Base-by-base conservation (phyloP, 208 protist genomes). In the Sergeia podlipaevii region DNA sequence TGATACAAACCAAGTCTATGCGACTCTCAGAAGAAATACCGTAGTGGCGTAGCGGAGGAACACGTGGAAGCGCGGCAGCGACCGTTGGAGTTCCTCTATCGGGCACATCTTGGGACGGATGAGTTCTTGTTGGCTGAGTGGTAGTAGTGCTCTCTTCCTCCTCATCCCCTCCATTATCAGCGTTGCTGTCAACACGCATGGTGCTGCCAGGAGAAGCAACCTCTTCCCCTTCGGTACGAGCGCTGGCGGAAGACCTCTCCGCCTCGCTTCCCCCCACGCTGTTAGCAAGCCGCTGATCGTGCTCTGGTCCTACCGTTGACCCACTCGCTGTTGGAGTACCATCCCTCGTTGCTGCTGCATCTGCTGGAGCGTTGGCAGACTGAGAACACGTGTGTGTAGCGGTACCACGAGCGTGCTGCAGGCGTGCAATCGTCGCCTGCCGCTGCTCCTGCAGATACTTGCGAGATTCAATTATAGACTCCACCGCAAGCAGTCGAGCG, bases 1-100 rank as follows among this genome's bases (percentile, higher is more conserved):
- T 26, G 8, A 80, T 64, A 55, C 83, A 87, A 18, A 87, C 69
- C 7, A 91, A 63, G 45, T 91, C 83, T 23, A 87, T 67, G 34
- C 83, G 78, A 15, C 30, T 71, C 46, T 84, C 70, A 11, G 74
- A 36, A 20, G 70, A 60, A 27, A 60, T 56, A 0, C 75, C 69
- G 41, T 77, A 79, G 63, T 70, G 68, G 15, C 75, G 64, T 6
- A 85, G 52, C 5, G 64, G 55, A 11, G 20, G 39, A 11, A 51
- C 28, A 32, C 48, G 48, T 15, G 28, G 4, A 8, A 21, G 17
- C 11, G 33, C 33, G 11, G 33, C 33, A 38, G 11, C 11, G 33
- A n/a, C n/a, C n/a, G n/a, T n/a, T n/a, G n/a, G n/a, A n/a, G n/a
- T n/a, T n/a, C n/a, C n/a, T n/a, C n/a, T n/a, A n/a, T n/a, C n/a